Evolutionary conservation across 176 grass and related monocot species (phyloP).

Genomic region (Avena insularis): DNA sequence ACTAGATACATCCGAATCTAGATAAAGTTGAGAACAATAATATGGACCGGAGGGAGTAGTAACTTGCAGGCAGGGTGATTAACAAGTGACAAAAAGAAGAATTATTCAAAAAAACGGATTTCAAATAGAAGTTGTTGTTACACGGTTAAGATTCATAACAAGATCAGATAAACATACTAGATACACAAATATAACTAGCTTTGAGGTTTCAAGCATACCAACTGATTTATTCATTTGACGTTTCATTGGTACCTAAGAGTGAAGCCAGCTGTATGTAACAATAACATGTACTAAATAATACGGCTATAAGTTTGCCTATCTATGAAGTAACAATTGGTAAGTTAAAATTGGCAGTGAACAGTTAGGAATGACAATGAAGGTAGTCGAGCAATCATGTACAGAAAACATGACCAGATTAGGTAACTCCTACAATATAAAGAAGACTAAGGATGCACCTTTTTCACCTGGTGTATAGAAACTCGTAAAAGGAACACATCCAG

Average conservation of each 20-base stretch:
- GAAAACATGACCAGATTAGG: neutral
- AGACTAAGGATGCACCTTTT: neutral
- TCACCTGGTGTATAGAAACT: neutral
- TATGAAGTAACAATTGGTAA: neutral
- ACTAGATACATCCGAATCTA: too few species aligned
- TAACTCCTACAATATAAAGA: constrained; percentile 3
- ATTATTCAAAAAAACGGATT: neutral
- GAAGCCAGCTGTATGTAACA: neutral
- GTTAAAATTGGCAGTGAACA: neutral
- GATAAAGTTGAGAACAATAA: too few species aligned
- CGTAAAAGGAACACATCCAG: neutral
- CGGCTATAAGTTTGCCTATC: neutral
- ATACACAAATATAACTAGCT: neutral
- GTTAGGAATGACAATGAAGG: neutral
- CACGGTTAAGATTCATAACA: neutral
- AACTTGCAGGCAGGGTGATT: too few species aligned
- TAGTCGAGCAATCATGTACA: neutral
- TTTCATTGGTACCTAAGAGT: neutral
- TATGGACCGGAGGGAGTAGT: too few species aligned
- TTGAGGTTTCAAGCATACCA: neutral
- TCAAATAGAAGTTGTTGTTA: neutral
- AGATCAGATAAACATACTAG: neutral
- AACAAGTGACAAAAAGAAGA: neutral
- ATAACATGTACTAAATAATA: neutral
- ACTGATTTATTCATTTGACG: neutral